phyloP scores from a whole-genome alignment of 2,329 filamentous ascomycete species.

The Pyrenochaeta sp. region DNA sequence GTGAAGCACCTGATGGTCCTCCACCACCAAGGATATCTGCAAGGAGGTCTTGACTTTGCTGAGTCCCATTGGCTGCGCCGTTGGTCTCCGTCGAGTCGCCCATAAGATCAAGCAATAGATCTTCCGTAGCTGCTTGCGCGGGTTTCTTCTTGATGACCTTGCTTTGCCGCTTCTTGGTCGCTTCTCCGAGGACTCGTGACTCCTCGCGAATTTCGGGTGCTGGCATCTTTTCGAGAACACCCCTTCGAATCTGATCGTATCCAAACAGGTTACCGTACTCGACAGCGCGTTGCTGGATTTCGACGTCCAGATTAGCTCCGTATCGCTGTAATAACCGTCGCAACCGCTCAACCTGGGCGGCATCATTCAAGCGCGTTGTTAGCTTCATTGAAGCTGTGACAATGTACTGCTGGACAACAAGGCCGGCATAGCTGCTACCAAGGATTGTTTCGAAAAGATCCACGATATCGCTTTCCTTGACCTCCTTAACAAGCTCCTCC shows the following conservation, averaged over 20 bases:
- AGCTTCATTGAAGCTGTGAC: conserved; percentile 94
- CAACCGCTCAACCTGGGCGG: conserved; percentile 85
- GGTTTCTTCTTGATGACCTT: conserved; percentile 71
- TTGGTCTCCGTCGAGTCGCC: conserved; percentile 70
- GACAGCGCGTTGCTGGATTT: conserved; percentile 94
- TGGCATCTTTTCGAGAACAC: conserved; percentile 97
- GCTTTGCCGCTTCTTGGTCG: conserved; percentile 61
- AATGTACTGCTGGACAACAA: conserved; percentile 94
- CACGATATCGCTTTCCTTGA: conserved; percentile 88
- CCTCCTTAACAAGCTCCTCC: conserved; percentile 82
- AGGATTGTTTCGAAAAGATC: conserved; percentile 93
- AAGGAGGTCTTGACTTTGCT: conserved; percentile 79
- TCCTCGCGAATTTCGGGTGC: conserved; percentile 96
- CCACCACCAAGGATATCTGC: conserved; percentile 88
- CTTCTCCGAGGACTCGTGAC: conserved; percentile 86
- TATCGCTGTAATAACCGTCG: conserved; percentile 78
- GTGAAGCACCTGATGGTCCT: conserved; percentile 56
- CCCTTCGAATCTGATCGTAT: conserved; percentile 83
- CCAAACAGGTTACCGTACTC: conserved; percentile 96
- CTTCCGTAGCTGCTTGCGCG: conserved; percentile 86
- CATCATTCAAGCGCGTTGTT: conserved; percentile 83
- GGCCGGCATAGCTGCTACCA: conserved; percentile 91
- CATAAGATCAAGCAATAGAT: conserved; percentile 92
- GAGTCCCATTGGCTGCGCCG: conserved; percentile 63
- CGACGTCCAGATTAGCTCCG: conserved; percentile 88